Base-by-base conservation (phyloP, 208 protist genomes). In the Strigomonas culicis region DNA sequence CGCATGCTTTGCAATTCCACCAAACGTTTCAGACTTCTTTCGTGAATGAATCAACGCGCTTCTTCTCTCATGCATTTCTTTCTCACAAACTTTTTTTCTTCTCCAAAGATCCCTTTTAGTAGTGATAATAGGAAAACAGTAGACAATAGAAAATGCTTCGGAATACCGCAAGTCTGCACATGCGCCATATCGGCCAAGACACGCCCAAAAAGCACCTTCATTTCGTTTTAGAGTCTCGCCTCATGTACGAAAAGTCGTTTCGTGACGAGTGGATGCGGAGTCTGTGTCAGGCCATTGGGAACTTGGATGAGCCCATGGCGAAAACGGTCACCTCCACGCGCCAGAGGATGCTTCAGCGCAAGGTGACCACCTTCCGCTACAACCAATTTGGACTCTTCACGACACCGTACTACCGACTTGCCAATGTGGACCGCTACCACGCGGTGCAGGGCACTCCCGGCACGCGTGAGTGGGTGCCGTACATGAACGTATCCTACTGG, bases 241-340 rank as follows among this genome's bases (percentile, higher is more conserved):
- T 96, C 30, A 91, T 94, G 82, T 93, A 93, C 59, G 87, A 96
- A 58, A 96, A 96, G 69, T 94, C 87, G n/a, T 96, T 96, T 62
- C 84, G 90, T 39, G 90, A 96, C 53, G 81, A 80, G 65, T 96
- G 90, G 88, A 59, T 96, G 68, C 79, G 87, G 34, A 92, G 86
- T 59, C 34, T 94, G 34, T 93, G 81, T 57, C 78, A 88, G 66
- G 90, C 86, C 27, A 55, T 91, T 58, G 79, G 79, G 21, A 82
- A 75, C 43, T 49, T 92, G 28, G 87, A 96, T 55, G 87, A 96
- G 60, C 86, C 86, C 1, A 51, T 96, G 51, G 73, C 87, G n/a
- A 93, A 93, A 49, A 80, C 78, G 2, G 46, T 96, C 27, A 81
- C 74, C 25, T 80, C 74, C 11, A 77, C 70, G 8, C 70, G 59